Evolutionary conservation across 768 basidiomycete species (phyloP).

Genomic region (Mrakia hoshinonis): DNA sequence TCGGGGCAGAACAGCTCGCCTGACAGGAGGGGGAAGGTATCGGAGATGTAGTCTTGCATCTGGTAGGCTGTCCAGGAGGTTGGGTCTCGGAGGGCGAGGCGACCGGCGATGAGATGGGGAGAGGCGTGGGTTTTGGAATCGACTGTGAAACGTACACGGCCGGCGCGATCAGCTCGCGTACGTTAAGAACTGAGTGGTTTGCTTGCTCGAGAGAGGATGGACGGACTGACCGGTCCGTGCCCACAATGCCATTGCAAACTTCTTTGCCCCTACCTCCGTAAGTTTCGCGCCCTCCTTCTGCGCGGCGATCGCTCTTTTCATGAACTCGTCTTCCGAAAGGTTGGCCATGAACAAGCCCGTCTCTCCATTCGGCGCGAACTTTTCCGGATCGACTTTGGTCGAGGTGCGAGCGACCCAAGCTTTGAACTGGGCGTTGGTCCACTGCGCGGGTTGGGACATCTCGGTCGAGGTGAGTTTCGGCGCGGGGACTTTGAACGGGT

Average conservation of each 20-base stretch:
- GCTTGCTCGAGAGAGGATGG: too few relatives aligned
- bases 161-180: too few relatives aligned
- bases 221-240: not conserved
- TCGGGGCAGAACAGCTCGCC: constrained; percentile 2
- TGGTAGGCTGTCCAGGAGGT: constrained; percentile 5
- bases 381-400: constrained; percentile 15
- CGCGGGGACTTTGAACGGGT: constrained; percentile 14
- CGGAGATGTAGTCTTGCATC: constrained; percentile 7
- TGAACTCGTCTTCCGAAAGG: not conserved
- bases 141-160: too few relatives aligned
- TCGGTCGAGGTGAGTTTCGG: not conserved
- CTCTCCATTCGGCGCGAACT: constrained; percentile 18
- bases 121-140: not conserved
- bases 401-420: not conserved
- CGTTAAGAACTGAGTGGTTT: too few relatives aligned
- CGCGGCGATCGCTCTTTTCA: not conserved
- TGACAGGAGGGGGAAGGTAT: not conserved
- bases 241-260: constrained; percentile 12
- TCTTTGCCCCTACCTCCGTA: not conserved
- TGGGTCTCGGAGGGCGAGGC: not conserved
- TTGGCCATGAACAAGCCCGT: constrained; percentile 7
- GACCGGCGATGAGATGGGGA: constrained; percentile 9
- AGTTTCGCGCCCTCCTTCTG: not conserved
- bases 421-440: constrained; percentile 16
- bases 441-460: not conserved